A percentile compares a stretch with the other conserved stretches of the same genome.
These are phyloP conservation scores for Neltuma alba DNA, from an alignment of 306 rosid species.

Conservation along the genomic window DNA sequence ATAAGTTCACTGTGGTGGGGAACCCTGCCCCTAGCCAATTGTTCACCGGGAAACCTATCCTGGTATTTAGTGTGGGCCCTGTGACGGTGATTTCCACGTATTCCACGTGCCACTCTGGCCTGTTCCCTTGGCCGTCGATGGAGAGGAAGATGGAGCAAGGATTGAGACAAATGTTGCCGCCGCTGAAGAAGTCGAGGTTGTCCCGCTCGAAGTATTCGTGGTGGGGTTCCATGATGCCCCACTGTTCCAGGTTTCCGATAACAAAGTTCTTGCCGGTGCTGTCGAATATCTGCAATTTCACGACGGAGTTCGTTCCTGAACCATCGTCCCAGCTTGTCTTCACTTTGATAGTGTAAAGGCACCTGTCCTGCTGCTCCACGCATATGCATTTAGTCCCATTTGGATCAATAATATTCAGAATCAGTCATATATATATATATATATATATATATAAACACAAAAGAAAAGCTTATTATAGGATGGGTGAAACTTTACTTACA, in stretches of 20 bases:
- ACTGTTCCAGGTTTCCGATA: background rate
- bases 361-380: background rate
- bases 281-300: background rate
- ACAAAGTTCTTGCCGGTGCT: background rate
- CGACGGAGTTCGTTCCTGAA: background rate
- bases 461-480: no score
- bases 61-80: background rate
- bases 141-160: background rate
- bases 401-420: no score
- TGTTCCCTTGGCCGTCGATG: background rate
- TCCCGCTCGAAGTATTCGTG: background rate
- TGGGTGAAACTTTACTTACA: no score
- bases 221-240: background rate
- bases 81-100: background rate
- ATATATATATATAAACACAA: no score
- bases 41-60: background rate
- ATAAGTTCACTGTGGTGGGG: background rate
- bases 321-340: background rate
- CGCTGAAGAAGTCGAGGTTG: background rate
- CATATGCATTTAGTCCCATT: no score
- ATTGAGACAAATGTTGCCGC: background rate
- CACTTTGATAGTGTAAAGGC: background rate
- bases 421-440: no score
- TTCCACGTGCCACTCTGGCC: background rate
- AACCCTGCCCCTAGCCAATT: background rate